phyloP scores from a whole-genome alignment of 495 filamentous ascomycete species.

The Hyphodiscus hymeniophilus region DNA sequence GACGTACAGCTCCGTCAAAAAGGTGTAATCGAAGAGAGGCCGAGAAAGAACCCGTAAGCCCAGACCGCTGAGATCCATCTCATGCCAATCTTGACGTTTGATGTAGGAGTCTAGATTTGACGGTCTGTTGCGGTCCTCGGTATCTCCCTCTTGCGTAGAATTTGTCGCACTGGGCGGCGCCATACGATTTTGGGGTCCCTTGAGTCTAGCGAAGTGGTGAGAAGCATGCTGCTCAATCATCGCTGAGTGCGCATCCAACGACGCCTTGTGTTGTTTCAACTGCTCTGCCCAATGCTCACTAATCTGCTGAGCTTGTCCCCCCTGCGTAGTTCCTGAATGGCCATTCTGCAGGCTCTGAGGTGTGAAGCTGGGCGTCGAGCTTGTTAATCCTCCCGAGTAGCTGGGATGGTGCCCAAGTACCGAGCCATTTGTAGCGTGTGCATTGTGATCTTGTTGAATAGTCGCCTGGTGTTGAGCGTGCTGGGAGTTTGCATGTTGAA shows the following conservation, averaged over 20 bases:
- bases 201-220: conserved; percentile 45
- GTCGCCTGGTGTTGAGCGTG: conserved; percentile 66
- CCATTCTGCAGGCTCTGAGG: conserved; percentile 71
- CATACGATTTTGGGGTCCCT: conserved; percentile 44
- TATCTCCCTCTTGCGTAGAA: conserved; percentile 47
- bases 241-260: conserved; percentile 56
- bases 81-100: conserved; percentile 72
- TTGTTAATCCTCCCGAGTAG: conserved; percentile 65
- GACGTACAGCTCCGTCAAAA: conserved; percentile 83
- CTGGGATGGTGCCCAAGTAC: conserved; percentile 67
- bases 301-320: conserved; percentile 40
- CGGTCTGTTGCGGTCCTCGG: conserved; percentile 53
- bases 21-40: conserved; percentile 74
- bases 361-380: conserved; percentile 67
- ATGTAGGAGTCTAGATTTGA: conserved; percentile 44
- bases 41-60: conserved; percentile 72
- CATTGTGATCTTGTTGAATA: conserved; percentile 58
- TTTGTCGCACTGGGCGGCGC: conserved; percentile 28
- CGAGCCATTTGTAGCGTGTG: conserved; percentile 44
- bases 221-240: conserved; percentile 51
- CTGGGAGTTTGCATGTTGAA: conserved; percentile 53
- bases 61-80: conserved; percentile 89
- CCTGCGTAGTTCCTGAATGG: conserved; percentile 38
- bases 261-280: conserved; percentile 65
- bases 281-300: conserved; percentile 88